Evolutionary conservation across 2,329 filamentous ascomycete species (phyloP), one percentile per base, ranked within the genome.

Genomic region (Diaporthe citrichinensis): DNA sequence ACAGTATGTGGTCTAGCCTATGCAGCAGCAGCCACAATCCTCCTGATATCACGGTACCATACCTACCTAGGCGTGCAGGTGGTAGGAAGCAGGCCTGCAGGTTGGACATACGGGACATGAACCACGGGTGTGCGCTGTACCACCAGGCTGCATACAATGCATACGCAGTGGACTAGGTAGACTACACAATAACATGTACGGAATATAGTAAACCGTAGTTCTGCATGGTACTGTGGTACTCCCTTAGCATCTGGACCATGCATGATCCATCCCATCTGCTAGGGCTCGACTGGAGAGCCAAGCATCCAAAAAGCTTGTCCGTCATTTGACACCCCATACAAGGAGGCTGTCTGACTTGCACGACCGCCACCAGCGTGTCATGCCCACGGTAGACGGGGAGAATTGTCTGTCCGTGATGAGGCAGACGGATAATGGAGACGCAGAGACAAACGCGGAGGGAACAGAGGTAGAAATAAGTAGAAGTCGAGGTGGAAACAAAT

Each of bases 261-360:
- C 34, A 69, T 20, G 65, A 53, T 69, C 49, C 65, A 31, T 69
- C 65, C 65, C n/a, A 55, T 69, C 49, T 55, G 65, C 65, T 55
- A 69, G 65, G 65, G 49, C 46, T 69, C 49, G 65, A 41, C 65
- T 41, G 49, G 49, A 10, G 49, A 41, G 65, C 65, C 65, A 69
- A 69, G 65, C 46, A 41, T 55, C n/a, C n/a, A 69, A 69, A 69
- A 69, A 69, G 65, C 65, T 69, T 69, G 34, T 69, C 65, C 65
- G 31, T 55, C 65, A 69, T 25, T 53, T 53, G 31, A 20, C 59
- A 23, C 14, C 44, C 31, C 31, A 39, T 39, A 53, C 20, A 39
- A 10, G 8, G 46, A 65, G 39, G 39, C 59, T 31, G n/a, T 65
- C 59, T 65, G 59, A 46, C 59, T 65, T 65, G 39, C 39, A 31